Evolutionary conservation across 2,329 filamentous ascomycete species (phyloP), one percentile per base, ranked within the genome.

Genomic region (Hymenoscyphus fructigenus): DNA sequence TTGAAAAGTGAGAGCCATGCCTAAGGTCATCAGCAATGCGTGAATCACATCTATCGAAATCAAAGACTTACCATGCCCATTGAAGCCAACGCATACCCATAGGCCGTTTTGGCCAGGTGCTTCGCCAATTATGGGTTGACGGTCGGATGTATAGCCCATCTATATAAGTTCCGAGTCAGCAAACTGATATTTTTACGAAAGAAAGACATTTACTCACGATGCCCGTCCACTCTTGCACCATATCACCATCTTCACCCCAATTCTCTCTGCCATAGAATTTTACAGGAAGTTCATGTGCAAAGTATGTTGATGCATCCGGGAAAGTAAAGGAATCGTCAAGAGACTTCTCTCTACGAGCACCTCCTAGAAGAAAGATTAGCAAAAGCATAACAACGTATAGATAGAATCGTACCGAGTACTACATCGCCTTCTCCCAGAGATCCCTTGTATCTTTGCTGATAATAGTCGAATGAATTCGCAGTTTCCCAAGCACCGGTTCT

Each of bases 101-200:
- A 74, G 56, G 1, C 69, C 73, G n/a, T 77, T 67, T 53, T 80
- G 74, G 0, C 74, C 78, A 1, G 79, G 79, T 64, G 84, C 76
- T 67, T 79, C 76, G 0, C 84, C 84, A 1, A 86, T 81, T 55
- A 84, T 76, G 0, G 84, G 83, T 55, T 82, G 75, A 0, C 78
- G 78, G 68, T 87, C 84, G 1, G 79, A 76, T 5, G 81, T 83
- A 67, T 81, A 84, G 0, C 82, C 84, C 81, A 85, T 85, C 34
- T 36, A 36, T 0, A 36, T 3, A 14, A n/a, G n/a, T n/a, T n/a
- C n/a, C n/a, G n/a, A n/a, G n/a, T n/a, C n/a, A n/a, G n/a, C n/a
- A n/a, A n/a, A n/a, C n/a, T n/a, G n/a, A n/a, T n/a, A n/a, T n/a
- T n/a, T n/a, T n/a, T n/a, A n/a, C n/a, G n/a, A n/a, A 15, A 36